Evolutionary conservation across 2,329 filamentous ascomycete genomes (phyloP), one percentile per base, ranked within the genome.

Genomic region (Fusarium sp.): DNA sequence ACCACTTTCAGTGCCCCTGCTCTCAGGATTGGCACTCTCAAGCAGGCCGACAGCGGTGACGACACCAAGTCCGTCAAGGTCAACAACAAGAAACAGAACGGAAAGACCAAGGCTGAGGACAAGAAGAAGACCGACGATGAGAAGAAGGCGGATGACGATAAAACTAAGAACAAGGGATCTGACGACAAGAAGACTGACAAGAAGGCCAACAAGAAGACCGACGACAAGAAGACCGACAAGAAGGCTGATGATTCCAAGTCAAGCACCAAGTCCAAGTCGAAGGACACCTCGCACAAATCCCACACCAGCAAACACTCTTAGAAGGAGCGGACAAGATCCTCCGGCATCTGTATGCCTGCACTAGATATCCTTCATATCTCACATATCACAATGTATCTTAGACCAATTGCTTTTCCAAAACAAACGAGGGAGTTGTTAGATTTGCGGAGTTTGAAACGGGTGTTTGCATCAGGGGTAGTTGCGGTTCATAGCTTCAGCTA

Each of bases 31-130:
- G 59, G 59, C 1, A 48, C 57, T 3, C 17, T 32, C 2, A 62
- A 62, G 36, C 24, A 61, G 20, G 26, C 20, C 15, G 43, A 42
- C n/a, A 24, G 14, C 9, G 34, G n/a, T 2, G 24, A 40, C 19
- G 32, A 54, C 2, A 26, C 12, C 3, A 62, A 62, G 32, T 43
- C 20, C 15, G 19, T 62, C 28, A 62, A 62, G 42, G 7, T 30
- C 1, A 44, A 42, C 24, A 39, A 26, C 14, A 62, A 62, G 43
- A 62, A 62, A 24, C 55, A 61, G 5, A 53, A 45, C 12, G 57
- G 44, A 24, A 56, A 56, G 10, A n/a, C n/a, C 26, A 43, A 39
- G 20, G n/a, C 34, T n/a, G 14, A 42, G 3, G 43, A 39, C 20
- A 46, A 36, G 40, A 58, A 58, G 36, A 21, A 34, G 4, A 44